Conservation (phyloP, 352 stramenopile species). For the Globisporangium takayamanum region DNA sequence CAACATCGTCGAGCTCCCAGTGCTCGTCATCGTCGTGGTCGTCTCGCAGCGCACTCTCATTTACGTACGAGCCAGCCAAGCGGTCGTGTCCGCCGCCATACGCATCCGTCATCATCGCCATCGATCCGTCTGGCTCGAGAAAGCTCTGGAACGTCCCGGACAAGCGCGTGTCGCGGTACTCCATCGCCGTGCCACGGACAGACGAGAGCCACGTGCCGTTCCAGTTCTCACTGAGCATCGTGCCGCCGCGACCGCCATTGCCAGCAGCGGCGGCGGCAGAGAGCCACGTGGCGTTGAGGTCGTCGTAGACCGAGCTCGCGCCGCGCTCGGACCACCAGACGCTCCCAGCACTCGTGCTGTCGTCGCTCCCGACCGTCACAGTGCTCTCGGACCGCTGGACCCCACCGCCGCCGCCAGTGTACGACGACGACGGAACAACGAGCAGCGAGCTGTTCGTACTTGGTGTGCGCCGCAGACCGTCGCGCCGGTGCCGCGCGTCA, state of each 20-base stretch:
- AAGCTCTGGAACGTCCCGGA: conserved; percentile 28
- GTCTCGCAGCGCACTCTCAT: neutral
- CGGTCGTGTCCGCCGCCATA: conserved; percentile 5
- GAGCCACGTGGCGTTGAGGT: conserved; percentile 32
- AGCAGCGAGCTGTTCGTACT: conserved; percentile 19
- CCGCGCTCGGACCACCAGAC: conserved; percentile 44
- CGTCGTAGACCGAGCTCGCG: conserved; percentile 26
- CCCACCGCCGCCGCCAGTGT: neutral
- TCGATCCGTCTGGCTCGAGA: conserved; percentile 16
- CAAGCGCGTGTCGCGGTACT: conserved; percentile 24
- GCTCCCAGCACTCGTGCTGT: conserved; percentile 16
- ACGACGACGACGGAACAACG: conserved; percentile 6
- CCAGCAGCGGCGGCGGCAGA: conserved; percentile 15
- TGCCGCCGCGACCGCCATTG: conserved; percentile 16
- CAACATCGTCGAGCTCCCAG: conserved; percentile 15
- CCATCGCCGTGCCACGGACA: conserved; percentile 19
- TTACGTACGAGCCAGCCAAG: conserved; percentile 7
- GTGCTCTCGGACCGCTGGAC: conserved; percentile 25
- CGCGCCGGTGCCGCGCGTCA: conserved; percentile 1
- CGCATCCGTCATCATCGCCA: conserved; percentile 10
- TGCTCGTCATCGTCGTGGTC: conserved; percentile 10
- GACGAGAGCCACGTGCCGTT: conserved; percentile 29
- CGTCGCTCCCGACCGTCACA: conserved; percentile 27
- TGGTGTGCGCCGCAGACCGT: conserved; percentile 8
- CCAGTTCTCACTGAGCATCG: conserved; percentile 29